phyloP scores from a whole-genome alignment of 768 basidiomycete genomes.

The Leccinum incarnatum region DNA sequence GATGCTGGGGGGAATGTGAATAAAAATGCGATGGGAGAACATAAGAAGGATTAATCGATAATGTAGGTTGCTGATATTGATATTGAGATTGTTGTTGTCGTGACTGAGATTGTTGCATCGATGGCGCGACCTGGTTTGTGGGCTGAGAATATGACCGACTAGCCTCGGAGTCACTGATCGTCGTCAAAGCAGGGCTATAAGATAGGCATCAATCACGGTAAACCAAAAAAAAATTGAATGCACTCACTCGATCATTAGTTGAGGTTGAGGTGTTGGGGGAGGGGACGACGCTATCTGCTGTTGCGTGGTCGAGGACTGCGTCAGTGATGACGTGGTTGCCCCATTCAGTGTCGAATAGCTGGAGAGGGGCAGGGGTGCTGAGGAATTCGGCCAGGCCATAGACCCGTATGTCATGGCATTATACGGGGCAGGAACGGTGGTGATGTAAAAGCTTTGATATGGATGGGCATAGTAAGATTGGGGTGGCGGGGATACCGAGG shows the following conservation, averaged over 20 bases:
- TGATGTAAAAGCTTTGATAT: constrained; percentile 42
- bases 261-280: constrained; percentile 23
- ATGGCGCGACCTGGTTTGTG: constrained; percentile 38
- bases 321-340: constrained; percentile 52
- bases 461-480: constrained; percentile 41
- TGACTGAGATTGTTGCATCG: constrained; percentile 32
- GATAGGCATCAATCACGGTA: constrained; percentile 13
- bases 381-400: constrained; percentile 42
- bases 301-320: constrained; percentile 29
- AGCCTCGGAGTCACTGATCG: constrained; percentile 51
- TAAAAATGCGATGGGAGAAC: constrained; percentile 39
- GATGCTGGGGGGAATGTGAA: constrained; percentile 32
- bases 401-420: constrained; percentile 55
- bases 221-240: constrained; percentile 3
- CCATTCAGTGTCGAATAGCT: constrained; percentile 77
- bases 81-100: constrained; percentile 38
- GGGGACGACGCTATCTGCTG: constrained; percentile 32
- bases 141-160: constrained; percentile 45
- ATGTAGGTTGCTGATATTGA: constrained; percentile 39
- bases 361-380: constrained; percentile 56
- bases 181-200: constrained; percentile 57
- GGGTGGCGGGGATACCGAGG: constrained; percentile 39
- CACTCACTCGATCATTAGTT: constrained; percentile 70
- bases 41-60: constrained; percentile 44
- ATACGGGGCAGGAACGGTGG: constrained; percentile 44